phyloP scores from a whole-genome alignment of 2,329 filamentous ascomycete species.

The Fusarium lyarnte region DNA sequence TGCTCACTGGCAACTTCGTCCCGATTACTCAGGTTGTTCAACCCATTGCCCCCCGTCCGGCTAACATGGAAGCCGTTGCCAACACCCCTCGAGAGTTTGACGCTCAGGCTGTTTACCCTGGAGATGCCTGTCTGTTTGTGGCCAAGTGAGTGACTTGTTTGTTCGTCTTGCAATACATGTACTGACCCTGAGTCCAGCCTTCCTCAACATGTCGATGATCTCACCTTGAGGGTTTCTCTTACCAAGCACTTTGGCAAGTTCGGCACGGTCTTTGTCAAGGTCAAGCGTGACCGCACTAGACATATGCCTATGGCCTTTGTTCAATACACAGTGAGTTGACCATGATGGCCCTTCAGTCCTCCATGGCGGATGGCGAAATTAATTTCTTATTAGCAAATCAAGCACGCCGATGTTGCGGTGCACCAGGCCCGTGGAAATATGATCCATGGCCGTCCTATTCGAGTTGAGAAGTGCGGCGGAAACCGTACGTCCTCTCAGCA shows the following conservation, averaged over 20 bases:
- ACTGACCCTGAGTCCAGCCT: constrained; percentile 54
- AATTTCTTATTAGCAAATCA: constrained; percentile 51
- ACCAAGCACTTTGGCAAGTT: constrained; percentile 62
- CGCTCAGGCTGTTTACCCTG: constrained; percentile 62
- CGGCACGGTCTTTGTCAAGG: constrained; percentile 70
- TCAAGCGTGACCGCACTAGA: constrained; percentile 62
- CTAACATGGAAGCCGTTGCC: neutral
- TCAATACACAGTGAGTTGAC: constrained; percentile 66
- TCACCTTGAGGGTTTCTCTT: constrained; percentile 62
- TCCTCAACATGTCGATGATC: constrained; percentile 59
- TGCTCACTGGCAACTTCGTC: neutral
- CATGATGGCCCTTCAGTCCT: neutral
- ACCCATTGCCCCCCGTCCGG: neutral
- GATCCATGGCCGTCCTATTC: constrained; percentile 66
- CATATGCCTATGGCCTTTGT: constrained; percentile 73
- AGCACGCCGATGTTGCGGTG: constrained; percentile 61
- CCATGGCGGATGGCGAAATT: constrained; percentile 21
- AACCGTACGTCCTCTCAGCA: constrained; percentile 59
- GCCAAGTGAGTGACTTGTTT: constrained; percentile 65
- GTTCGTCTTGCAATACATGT: too few species aligned
- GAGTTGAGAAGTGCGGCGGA: constrained; percentile 68
- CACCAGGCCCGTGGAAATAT: constrained; percentile 56
- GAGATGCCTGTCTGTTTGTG: constrained; percentile 70
- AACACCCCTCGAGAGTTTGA: constrained; percentile 47
- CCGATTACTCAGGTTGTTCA: neutral